phyloP scores from a whole-genome alignment of 2,329 filamentous ascomycete genomes.

The Ramichloridium luteum region DNA sequence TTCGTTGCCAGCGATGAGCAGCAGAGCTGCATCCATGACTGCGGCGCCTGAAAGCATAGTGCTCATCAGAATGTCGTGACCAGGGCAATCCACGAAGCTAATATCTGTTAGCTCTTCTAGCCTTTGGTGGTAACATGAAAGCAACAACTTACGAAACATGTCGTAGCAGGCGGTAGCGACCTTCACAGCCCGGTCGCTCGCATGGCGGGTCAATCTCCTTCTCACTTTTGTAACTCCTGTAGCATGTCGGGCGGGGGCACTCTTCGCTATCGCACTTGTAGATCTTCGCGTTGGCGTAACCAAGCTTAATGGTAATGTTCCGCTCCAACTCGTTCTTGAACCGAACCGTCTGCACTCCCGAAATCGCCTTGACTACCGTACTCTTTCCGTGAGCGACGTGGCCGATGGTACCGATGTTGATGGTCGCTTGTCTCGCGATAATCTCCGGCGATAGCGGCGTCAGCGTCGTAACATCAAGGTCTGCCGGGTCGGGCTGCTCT shows the following conservation, averaged over 20 bases:
- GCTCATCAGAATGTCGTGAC: slow-evolving; percentile 99
- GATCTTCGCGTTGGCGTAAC: slow-evolving; percentile 98
- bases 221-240: slow-evolving; percentile 94
- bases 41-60: slow-evolving; percentile 99
- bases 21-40: slow-evolving; percentile 96
- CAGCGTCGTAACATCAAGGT: slow-evolving; percentile 69
- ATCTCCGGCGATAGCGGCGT: slow-evolving; percentile 89
- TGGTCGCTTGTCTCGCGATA: slow-evolving; percentile 93
- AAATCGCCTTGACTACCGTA: slow-evolving; percentile 98
- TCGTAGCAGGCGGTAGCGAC: slow-evolving; percentile 76
- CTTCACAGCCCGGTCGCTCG: slow-evolving; percentile 80
- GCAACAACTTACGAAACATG: slow-evolving; percentile 81
- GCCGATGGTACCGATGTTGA: slow-evolving; percentile 98
- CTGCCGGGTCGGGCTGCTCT: slow-evolving; percentile 83
- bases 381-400: slow-evolving; percentile 99
- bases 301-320: slow-evolving; percentile 99
- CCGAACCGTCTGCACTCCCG: slow-evolving; percentile 93
- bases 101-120: slow-evolving; percentile 6
- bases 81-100: slow-evolving; percentile 91
- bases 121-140: background rate
- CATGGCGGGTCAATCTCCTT: slow-evolving; percentile 97
- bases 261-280: slow-evolving; percentile 92
- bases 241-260: slow-evolving; percentile 90
- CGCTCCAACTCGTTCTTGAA: slow-evolving; percentile 99
- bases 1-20: slow-evolving; percentile 97